phyloP scores from a whole-genome alignment of 495 filamentous ascomycete genomes.

The Penicillium subrubescens region DNA sequence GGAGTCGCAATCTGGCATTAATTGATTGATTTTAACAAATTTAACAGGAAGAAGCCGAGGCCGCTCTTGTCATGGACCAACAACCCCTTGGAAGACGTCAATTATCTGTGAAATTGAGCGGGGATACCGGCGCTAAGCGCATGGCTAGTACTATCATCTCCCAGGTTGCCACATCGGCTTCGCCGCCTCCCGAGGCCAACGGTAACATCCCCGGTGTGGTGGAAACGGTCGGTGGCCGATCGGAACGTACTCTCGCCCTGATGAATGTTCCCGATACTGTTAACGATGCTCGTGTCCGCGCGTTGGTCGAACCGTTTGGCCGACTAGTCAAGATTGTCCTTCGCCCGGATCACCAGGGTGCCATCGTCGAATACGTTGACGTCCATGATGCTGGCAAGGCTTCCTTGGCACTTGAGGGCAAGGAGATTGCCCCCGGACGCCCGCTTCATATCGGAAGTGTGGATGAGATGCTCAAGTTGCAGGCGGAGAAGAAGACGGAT shows the following conservation, averaged over 20 bases:
- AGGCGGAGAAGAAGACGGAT: slow-evolving; percentile 58
- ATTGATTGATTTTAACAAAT: slow-evolving; percentile 14
- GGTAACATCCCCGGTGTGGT: slow-evolving; percentile 27
- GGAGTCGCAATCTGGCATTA: too few species aligned
- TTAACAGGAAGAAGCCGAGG: slow-evolving; percentile 61
- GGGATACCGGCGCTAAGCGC: slow-evolving; percentile 48
- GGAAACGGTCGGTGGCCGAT: slow-evolving; percentile 42
- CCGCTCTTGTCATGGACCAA: slow-evolving; percentile 69
- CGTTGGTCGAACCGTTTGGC: slow-evolving; percentile 61
- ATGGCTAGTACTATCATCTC: slow-evolving; percentile 46
- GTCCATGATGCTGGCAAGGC: slow-evolving; percentile 74
- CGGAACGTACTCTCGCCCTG: slow-evolving; percentile 57
- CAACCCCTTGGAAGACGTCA: slow-evolving; percentile 68
- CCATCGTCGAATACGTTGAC: slow-evolving; percentile 78
- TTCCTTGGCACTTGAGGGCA: slow-evolving; percentile 68
- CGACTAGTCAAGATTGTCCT: slow-evolving; percentile 57
- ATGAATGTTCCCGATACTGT: slow-evolving; percentile 67
- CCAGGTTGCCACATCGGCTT: slow-evolving; percentile 36
- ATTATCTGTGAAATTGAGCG: slow-evolving; percentile 68
- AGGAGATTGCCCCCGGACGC: slow-evolving; percentile 65
- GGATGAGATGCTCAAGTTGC: slow-evolving; percentile 64
- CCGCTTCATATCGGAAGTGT: slow-evolving; percentile 69
- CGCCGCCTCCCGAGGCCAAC: slow-evolving; percentile 41
- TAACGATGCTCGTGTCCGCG: slow-evolving; percentile 63
- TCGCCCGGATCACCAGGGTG: slow-evolving; percentile 79